phyloP scores from a whole-genome alignment of 2,329 filamentous ascomycete species.

The Phaeoacremonium minimum region DNA sequence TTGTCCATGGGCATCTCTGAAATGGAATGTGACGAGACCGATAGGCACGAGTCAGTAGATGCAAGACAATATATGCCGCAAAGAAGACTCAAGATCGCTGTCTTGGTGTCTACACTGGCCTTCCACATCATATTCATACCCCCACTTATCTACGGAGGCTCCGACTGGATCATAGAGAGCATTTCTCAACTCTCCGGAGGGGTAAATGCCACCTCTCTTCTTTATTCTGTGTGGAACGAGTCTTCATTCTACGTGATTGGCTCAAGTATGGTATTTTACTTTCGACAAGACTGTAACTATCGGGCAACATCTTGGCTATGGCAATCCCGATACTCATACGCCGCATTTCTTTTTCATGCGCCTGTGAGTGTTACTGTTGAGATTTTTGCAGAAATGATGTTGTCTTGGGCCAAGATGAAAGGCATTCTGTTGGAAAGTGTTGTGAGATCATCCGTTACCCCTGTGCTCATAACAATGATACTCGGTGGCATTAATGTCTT shows the following conservation, averaged over 20 bases:
- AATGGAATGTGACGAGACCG: background rate
- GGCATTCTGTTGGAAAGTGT: background rate
- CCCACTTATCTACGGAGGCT: background rate
- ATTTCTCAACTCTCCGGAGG: too few species aligned
- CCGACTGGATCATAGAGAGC: too few species aligned
- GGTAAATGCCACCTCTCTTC: slow-evolving; percentile 3
- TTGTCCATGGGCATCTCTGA: background rate
- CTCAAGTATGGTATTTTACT: slow-evolving; percentile 3
- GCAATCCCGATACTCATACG: slow-evolving; percentile 3
- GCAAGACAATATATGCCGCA: background rate
- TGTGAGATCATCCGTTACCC: background rate
- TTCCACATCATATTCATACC: background rate
- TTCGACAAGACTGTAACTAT: background rate
- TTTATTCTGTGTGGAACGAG: slow-evolving; percentile 14
- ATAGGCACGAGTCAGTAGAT: background rate
- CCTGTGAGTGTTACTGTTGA: slow-evolving; percentile 1
- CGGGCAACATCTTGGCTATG: background rate
- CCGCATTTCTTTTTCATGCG: slow-evolving; percentile 1
- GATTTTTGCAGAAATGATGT: background rate
- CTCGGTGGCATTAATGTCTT: background rate
- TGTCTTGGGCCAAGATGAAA: background rate
- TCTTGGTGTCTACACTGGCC: background rate
- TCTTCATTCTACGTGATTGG: slow-evolving; percentile 10
- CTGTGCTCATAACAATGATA: background rate
- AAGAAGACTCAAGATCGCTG: background rate